Conservation (phyloP, 495 filamentous ascomycete species). For the Lophiostoma macrostomum region DNA sequence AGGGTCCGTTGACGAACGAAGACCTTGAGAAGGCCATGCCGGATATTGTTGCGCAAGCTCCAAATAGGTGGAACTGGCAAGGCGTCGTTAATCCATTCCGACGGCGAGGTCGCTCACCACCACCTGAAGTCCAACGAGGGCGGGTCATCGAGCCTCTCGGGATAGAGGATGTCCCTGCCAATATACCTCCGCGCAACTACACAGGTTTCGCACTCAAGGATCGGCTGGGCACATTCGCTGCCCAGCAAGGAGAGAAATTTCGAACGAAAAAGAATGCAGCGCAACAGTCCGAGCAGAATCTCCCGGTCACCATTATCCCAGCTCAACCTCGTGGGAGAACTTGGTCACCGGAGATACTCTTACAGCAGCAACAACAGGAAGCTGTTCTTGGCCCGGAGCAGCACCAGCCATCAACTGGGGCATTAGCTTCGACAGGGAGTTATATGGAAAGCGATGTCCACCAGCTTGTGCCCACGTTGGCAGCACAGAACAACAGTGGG, state of each 20-base stretch:
- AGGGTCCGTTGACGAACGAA: background rate
- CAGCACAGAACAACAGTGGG: too few relatives aligned
- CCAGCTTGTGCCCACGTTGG: too few relatives aligned
- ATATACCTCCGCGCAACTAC: conserved; percentile 37
- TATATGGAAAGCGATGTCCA: too few relatives aligned
- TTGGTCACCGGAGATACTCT: conserved; percentile 37
- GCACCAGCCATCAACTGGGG: too few relatives aligned
- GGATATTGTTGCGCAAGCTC: background rate
- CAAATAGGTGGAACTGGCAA: conserved; percentile 43
- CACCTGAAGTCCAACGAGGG: conserved; percentile 53
- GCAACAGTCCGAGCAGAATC: conserved; percentile 39
- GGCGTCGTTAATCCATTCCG: conserved; percentile 54
- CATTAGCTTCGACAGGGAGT: too few relatives aligned
- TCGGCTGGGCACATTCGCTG: conserved; percentile 40
- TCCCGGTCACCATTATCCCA: conserved; percentile 67
- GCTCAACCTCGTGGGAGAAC: conserved; percentile 55
- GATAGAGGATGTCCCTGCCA: conserved; percentile 17
- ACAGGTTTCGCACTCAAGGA: conserved; percentile 38
- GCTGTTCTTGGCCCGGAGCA: background rate
- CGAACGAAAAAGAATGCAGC: conserved; percentile 29
- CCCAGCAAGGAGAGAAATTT: conserved; percentile 39
- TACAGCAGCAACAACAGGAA: conserved; percentile 14
- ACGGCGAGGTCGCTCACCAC: conserved; percentile 51
- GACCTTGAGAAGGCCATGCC: conserved; percentile 31
- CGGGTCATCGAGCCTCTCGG: conserved; percentile 35